Percentiles rank a stretch among this genome's conserved stretches.
These are phyloP conservation scores for Verticillium tricorpus DNA, from an alignment of 2,329 filamentous ascomycete genomes.

Conservation along the genomic window DNA sequence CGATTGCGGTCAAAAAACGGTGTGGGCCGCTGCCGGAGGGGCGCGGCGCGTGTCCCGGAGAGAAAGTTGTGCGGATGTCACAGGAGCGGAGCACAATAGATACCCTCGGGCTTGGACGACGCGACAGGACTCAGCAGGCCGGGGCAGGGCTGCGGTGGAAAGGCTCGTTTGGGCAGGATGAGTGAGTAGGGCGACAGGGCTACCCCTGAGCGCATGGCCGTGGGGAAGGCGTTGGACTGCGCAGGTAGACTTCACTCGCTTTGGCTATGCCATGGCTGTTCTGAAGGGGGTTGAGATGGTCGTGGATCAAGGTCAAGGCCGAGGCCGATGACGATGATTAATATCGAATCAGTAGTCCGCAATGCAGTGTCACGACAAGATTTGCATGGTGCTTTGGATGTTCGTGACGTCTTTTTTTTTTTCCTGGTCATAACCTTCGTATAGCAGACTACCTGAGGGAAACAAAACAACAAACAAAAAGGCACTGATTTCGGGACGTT, in stretches of 20 bases:
- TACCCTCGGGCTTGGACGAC: background rate
- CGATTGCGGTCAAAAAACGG: too few relatives aligned
- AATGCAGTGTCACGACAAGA: background rate
- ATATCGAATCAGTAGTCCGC: background rate
- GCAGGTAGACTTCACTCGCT: background rate
- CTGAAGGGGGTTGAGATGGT: background rate
- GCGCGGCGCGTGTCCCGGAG: background rate
- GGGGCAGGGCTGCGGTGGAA: background rate
- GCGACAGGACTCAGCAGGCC: background rate
- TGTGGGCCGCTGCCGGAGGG: background rate
- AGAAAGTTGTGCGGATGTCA: background rate
- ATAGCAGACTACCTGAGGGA: too few relatives aligned
- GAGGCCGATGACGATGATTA: background rate
- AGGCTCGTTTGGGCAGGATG: background rate
- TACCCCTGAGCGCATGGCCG: background rate
- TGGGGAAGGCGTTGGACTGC: background rate
- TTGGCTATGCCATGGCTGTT: background rate
- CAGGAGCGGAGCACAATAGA: background rate
- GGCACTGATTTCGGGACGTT: background rate
- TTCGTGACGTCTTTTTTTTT: too few relatives aligned
- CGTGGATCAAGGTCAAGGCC: background rate
- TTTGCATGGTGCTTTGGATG: background rate
- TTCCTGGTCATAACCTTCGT: too few relatives aligned
- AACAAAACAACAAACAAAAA: background rate
- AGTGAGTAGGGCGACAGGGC: background rate